Base-by-base conservation (phyloP, 73 alveolate species). In the Stentor coeruleus region DNA sequence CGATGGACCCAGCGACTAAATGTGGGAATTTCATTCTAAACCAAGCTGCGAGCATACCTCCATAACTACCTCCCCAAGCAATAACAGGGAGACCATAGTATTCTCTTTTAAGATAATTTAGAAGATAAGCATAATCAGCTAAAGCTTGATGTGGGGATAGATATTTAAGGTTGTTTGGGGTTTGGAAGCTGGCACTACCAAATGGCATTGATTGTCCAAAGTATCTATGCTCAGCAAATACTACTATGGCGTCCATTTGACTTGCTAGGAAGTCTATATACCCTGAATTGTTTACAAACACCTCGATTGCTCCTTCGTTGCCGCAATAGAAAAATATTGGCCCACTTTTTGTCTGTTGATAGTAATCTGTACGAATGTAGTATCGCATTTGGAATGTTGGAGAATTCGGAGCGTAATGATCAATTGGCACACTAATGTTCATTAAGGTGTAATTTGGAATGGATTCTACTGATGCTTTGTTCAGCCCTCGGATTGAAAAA, bases 31-130 rank as follows among this genome's bases (percentile, higher is more conserved):
- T 74, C 31, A 59, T 74, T 74, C 92, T 49, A 36, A 87, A 75
- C 96, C 96, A 91, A 20, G 96, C 96, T 39, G 94, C 81, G 83
- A 91, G 59, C 15, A 92, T 92, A 3, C 94, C 96, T 37, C 93
- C 93, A 66, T 91, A 91, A 30, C 93, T 87, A 58, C 96, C 96
- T 57, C 96, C 96, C 33, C 86, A 82, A 57, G 88, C 85, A 49
- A 91, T 85, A 74, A 86, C 75, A 40, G 82, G 83, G 59, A 42
- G 59, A 77, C 77, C 40, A 31, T 42, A 73, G 59, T 38, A 33
- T 14, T 30, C 38, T 26, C 35, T 79, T 80, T 14, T 39, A 28
- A 72, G 33, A 26, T 82, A 49, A 20, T 60, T 38, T 38, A 82
- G 59, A 36, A 91, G 85, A n/a, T 89, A 81, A 33, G 97, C 97